phyloP scores from a whole-genome alignment of 345 rosid genomes.

The Tarenaya hassleriana region DNA sequence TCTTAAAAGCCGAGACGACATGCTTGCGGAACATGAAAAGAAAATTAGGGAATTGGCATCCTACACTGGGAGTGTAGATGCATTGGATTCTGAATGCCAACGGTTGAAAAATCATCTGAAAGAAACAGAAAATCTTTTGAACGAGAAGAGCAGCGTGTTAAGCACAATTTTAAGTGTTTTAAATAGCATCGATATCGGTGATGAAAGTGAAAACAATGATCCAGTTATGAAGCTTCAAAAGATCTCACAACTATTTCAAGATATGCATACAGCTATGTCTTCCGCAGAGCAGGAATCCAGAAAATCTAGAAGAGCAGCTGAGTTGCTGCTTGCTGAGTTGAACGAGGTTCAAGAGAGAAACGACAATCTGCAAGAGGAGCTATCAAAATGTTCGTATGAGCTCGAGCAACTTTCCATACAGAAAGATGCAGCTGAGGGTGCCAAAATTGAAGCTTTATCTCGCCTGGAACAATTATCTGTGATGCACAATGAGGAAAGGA shows the following conservation, averaged over 20 bases:
- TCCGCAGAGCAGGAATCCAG: conserved; percentile 61
- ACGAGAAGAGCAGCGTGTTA: conserved; percentile 54
- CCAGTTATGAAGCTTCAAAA: conserved; percentile 61
- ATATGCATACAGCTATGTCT: conserved; percentile 49
- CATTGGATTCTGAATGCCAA: conserved; percentile 57
- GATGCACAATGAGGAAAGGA: conserved; percentile 41
- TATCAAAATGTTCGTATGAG: conserved; percentile 43
- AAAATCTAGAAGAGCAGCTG: conserved; percentile 85
- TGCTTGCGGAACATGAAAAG: conserved; percentile 48
- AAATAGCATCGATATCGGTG: conserved; percentile 51
- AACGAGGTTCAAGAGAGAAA: conserved; percentile 95
- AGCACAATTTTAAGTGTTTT: conserved; percentile 39
- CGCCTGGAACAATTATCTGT: conserved; percentile 44
- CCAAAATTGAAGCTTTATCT: conserved; percentile 51
- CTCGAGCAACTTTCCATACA: conserved; percentile 42
- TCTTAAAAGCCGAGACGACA: conserved; percentile 45
- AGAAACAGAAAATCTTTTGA: conserved; percentile 51
- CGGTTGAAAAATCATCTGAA: conserved; percentile 48
- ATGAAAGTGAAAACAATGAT: conserved; percentile 39
- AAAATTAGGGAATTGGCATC: conserved; percentile 50
- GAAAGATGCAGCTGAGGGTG: conserved; percentile 57
- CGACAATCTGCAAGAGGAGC: conserved; percentile 72
- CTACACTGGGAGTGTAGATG: conserved; percentile 40
- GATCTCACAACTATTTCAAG: conserved; percentile 42
- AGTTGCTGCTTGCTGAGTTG: conserved; percentile 78